These are phyloP conservation scores for Lentinula sp. DNA, from an alignment of 768 basidiomycete species.

Conservation along the genomic window DNA sequence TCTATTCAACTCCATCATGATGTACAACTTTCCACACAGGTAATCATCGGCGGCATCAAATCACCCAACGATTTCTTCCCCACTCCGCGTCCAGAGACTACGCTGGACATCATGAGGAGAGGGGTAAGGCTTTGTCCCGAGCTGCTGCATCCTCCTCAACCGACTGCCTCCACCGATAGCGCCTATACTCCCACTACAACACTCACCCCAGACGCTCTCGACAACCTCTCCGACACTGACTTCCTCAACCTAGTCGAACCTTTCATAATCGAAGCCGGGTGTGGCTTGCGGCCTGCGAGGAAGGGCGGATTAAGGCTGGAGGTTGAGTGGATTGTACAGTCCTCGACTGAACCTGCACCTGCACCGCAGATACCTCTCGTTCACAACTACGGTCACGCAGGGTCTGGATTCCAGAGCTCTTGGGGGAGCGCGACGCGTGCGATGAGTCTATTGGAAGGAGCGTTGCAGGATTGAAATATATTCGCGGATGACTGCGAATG, in stretches of 20 bases:
- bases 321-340: constrained; percentile 26
- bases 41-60: constrained; percentile 56
- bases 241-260: constrained; percentile 23
- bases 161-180: too few species aligned
- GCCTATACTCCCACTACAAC: not conserved
- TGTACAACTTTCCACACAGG: constrained; percentile 5
- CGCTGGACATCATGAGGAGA: constrained; percentile 12
- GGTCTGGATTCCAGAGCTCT: constrained; percentile 51
- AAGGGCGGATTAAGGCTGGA: constrained; percentile 55
- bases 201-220: not conserved
- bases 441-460: constrained; percentile 38
- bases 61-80: constrained; percentile 34
- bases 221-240: constrained; percentile 14
- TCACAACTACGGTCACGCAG: constrained; percentile 61
- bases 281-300: constrained; percentile 54
- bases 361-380: constrained; percentile 36
- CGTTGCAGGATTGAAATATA: constrained; percentile 15
- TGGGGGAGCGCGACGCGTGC: constrained; percentile 59
- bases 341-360: constrained; percentile 17
- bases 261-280: constrained; percentile 36
- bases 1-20: not conserved
- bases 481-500: too few species aligned
- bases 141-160: constrained; percentile 15
- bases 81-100: constrained; percentile 12
- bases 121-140: constrained; percentile 24